phyloP scores from a whole-genome alignment of 768 basidiomycete species.

The Macrolepiota fuliginosa region DNA sequence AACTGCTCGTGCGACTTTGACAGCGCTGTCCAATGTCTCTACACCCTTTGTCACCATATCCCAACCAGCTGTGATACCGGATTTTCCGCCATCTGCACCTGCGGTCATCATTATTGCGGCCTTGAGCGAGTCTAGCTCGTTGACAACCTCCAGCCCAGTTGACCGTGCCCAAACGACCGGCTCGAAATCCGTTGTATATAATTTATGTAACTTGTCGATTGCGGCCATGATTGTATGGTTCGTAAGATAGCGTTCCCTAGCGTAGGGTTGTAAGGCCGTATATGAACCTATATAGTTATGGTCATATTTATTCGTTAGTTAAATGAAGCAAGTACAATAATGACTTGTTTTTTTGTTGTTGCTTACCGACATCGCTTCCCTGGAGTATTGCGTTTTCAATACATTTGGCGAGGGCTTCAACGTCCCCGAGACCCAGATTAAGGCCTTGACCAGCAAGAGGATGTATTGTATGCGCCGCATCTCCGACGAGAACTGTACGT shows the following conservation, averaged over 20 bases:
- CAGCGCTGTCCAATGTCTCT: slow-evolving; percentile 21
- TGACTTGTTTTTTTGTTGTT: not conserved
- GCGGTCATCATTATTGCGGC: slow-evolving; percentile 80
- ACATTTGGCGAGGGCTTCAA: slow-evolving; percentile 64
- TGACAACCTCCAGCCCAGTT: slow-evolving; percentile 85
- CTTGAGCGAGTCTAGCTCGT: slow-evolving; percentile 85
- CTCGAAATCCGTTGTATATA: slow-evolving; percentile 67
- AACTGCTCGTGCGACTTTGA: not conserved
- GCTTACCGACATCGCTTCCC: slow-evolving; percentile 84
- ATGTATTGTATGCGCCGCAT: slow-evolving; percentile 94
- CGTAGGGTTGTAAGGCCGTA: slow-evolving; percentile 74
- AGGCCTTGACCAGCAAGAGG: slow-evolving; percentile 96
- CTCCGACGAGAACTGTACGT: slow-evolving; percentile 88
- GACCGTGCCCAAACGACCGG: slow-evolving; percentile 86
- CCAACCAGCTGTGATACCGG: slow-evolving; percentile 25
- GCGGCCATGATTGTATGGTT: slow-evolving; percentile 87
- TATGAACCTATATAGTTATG: slow-evolving; percentile 52
- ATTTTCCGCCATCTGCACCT: slow-evolving; percentile 35
- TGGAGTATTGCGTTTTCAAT: slow-evolving; percentile 52
- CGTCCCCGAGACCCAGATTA: slow-evolving; percentile 91
- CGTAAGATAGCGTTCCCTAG: slow-evolving; percentile 75
- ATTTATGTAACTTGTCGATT: slow-evolving; percentile 86
- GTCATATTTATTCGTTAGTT: not conserved
- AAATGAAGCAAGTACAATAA: not conserved
- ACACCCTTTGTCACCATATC: slow-evolving; percentile 41